Base-by-base conservation (phyloP, 2,329 filamentous ascomycete species). In the Diplodia sapinea region DNA sequence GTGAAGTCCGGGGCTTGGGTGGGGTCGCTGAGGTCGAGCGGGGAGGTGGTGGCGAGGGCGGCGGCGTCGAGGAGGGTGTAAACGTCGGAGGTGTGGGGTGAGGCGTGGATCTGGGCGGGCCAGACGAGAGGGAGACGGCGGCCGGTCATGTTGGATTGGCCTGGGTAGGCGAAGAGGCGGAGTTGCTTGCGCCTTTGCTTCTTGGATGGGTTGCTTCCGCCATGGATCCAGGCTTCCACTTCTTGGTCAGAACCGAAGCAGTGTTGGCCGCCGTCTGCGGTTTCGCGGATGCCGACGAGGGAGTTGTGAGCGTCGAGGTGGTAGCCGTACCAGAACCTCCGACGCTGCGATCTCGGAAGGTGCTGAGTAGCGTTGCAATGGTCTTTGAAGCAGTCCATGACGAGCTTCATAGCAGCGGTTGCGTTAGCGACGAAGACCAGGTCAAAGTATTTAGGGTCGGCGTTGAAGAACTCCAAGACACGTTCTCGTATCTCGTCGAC, bases 141-240 rank as follows among this genome's bases (percentile, higher is more conserved):
- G 4, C 94, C 94, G 70, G 94, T 91, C 90, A 97, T 91, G 75
- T 97, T 97, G 47, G 94, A 97, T 76, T 98, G 94, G 2, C 89
- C 94, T 8, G 94, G 91, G 76, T 93, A 97, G 31, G 92, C 91
- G 76, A 98, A 92, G 1, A 92, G 77, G 49, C 64, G 88, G 86
- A 12, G 81, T 79, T 71, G 82, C 82, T 20, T 86, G 82, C 11
- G 88, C 80, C 12, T 33, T 20, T 33, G 26, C n/a, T 31, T 43
- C 13, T 6, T n/a, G 5, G 36, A 20, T 33, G 23, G 7, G 17
- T 50, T 38, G 70, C 31, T 79, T 73, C n/a, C 74, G 79, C 40
- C 57, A 3, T 78, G 75, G 7, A 94, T 80, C 91, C 92, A 96
- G 1, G 76, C 72, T 17, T 88, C 81, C 8, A 96, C 86, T 57